Evolutionary conservation across 345 rosid genomes (phyloP).

Genomic region (Dipteronia dyeriana): DNA sequence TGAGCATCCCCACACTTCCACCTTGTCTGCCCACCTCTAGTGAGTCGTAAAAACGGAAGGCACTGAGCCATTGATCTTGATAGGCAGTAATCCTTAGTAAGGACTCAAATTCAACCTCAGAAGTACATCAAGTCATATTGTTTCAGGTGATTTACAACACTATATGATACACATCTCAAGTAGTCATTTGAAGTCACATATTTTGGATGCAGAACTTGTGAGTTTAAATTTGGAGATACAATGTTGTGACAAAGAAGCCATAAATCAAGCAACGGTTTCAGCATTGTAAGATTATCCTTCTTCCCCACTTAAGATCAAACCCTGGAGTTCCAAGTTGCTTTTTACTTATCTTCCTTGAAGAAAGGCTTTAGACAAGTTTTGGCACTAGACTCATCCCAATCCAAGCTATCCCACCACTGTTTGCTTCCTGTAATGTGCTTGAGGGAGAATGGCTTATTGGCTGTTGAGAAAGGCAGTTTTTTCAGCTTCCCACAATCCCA

Average conservation of each 20-base stretch:
- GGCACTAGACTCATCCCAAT: constrained; percentile 3
- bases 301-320: not conserved
- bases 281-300: not conserved
- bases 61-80: not conserved
- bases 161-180: not conserved
- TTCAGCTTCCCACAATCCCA: constrained; percentile 18
- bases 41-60: not conserved
- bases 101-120: not conserved
- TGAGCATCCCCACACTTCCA: not conserved
- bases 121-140: not conserved
- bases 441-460: constrained; percentile 1
- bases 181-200: not conserved
- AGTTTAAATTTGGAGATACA: not conserved
- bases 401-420: constrained; percentile 20
- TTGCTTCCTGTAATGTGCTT: constrained; percentile 9
- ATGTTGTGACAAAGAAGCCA: too few relatives aligned
- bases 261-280: too few relatives aligned
- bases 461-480: constrained; percentile 14
- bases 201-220: too few relatives aligned
- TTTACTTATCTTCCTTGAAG: constrained; percentile 13
- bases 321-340: not conserved
- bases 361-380: not conserved
- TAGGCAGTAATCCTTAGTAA: not conserved
- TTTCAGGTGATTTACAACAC: not conserved
- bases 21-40: not conserved